Evolutionary conservation across 2,329 filamentous ascomycete genomes (phyloP), one percentile per base, ranked within the genome.

Genomic region (Nemania sp.): DNA sequence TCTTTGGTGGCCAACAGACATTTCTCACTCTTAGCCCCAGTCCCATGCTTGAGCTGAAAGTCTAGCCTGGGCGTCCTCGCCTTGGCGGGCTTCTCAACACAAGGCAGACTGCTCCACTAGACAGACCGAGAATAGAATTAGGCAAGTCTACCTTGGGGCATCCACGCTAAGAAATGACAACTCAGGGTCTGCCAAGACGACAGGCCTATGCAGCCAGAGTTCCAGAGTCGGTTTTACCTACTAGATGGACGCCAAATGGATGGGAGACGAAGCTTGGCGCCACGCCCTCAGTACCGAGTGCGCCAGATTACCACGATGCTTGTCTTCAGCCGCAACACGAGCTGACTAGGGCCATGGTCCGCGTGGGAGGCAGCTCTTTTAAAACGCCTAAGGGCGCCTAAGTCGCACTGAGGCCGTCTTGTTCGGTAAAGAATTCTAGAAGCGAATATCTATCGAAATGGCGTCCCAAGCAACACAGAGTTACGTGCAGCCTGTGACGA

Each of bases 31-130:
- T 43, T 18, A 45, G 38, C 45, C 43, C 32, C 13, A 51, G 52
- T n/a, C 47, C 53, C 20, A 63, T 67, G 64, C 67, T 69, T 18
- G 15, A 69, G 67, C 67, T 69, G 67, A 68, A 63, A 56, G 58
- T 70, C 68, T 70, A 66, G 68, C 49, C 64, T 62, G 43, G 52
- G 45, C 41, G 49, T 22, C 43, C 29, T 63, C 35, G 49, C 53
- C 66, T 70, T 70, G 68, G 68, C 66, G 47, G 6, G 6, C 24
- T 27, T 11, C 8, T n/a, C 6, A 11, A 6, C 41, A 43, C 60
- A 52, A 64, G 61, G 52, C 59, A 67, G 45, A 66, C 51, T 51
- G n/a, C 52, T 29, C 62, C 54, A 22, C 22, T 32, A 38, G 29
- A n/a, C 54, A 55, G 53, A 8, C 29, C 41, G 8, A 26, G 41